These are phyloP conservation scores for Excoecaria agallocha DNA, from an alignment of 345 rosid genomes.

Conservation along the genomic window DNA sequence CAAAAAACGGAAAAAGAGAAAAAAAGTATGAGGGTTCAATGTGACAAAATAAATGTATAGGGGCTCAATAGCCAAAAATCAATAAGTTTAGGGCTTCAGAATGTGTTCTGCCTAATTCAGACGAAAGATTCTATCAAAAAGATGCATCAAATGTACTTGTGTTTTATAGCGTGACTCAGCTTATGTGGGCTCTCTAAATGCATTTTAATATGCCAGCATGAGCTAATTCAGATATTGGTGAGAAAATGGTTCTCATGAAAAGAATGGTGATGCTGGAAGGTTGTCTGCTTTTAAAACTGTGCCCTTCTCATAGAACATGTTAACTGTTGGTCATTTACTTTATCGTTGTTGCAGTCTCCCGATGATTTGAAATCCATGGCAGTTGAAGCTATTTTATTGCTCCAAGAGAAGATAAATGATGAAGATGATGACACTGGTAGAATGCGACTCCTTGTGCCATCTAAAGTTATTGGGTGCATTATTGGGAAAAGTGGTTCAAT, in stretches of 20 bases:
- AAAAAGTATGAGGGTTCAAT: too few relatives aligned
- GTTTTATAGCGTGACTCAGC: not conserved
- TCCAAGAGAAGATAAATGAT: conserved; percentile 83
- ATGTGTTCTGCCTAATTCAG: not conserved
- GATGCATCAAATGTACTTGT: not conserved
- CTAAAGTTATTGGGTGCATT: conserved; percentile 89
- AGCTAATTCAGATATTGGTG: not conserved
- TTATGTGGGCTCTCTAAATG: not conserved
- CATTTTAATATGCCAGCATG: not conserved
- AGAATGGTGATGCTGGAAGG: not conserved
- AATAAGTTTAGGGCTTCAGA: too few relatives aligned
- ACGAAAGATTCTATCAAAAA: not conserved
- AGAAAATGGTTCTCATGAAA: not conserved
- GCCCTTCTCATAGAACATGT: not conserved
- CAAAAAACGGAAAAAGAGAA: too few relatives aligned
- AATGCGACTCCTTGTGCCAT: conserved; percentile 75
- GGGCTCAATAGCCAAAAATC: too few relatives aligned
- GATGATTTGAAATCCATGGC: conserved; percentile 94
- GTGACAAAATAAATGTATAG: too few relatives aligned
- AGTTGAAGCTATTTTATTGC: conserved; percentile 84
- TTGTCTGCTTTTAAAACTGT: not conserved
- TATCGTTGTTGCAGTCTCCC: conserved; percentile 49
- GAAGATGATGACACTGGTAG: conserved; percentile 58
- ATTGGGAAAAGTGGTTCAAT: conserved; percentile 93
- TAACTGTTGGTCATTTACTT: not conserved